phyloP scores from a whole-genome alignment of 2,329 filamentous ascomycete genomes.

The Pseudohalonectria lignicola region DNA sequence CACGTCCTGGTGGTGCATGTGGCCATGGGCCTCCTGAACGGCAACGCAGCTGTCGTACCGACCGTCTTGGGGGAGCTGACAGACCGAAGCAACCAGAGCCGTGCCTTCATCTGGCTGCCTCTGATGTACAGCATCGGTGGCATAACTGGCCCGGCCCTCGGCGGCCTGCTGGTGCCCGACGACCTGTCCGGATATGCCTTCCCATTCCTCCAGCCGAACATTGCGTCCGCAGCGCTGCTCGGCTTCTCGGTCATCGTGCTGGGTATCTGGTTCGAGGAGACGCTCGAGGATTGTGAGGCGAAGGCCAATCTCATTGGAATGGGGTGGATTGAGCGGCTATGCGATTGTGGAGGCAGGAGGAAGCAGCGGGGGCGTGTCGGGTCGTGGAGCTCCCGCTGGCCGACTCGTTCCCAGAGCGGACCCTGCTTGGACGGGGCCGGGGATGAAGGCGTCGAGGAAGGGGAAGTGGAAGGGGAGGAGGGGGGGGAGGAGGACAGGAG shows the following conservation, averaged over 20 bases:
- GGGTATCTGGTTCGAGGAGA: slow-evolving; percentile 79
- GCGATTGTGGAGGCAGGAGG: slow-evolving; percentile 19
- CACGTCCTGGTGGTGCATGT: slow-evolving; percentile 80
- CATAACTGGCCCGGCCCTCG: slow-evolving; percentile 86
- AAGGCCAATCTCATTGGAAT: slow-evolving; percentile 10
- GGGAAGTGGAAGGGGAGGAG: slow-evolving; percentile 4
- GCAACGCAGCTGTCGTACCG: slow-evolving; percentile 87
- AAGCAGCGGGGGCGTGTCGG: slow-evolving; percentile 9
- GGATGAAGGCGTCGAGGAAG: slow-evolving; percentile 10
- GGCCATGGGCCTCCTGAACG: slow-evolving; percentile 86
- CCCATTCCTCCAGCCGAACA: slow-evolving; percentile 78
- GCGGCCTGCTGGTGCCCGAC: slow-evolving; percentile 65
- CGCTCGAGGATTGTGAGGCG: slow-evolving; percentile 41
- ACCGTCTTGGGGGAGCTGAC: slow-evolving; percentile 93
- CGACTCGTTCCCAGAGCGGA: slow-evolving; percentile 3
- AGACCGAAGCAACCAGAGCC: slow-evolving; percentile 86
- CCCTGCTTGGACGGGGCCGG: slow-evolving; percentile 7
- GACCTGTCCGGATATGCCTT: slow-evolving; percentile 27
- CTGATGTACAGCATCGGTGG: slow-evolving; percentile 93
- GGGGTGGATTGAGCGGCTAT: slow-evolving; percentile 17
- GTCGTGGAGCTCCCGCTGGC: slow-evolving; percentile 15
- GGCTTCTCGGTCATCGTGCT: slow-evolving; percentile 62
- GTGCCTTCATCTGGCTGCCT: slow-evolving; percentile 86
- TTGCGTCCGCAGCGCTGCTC: slow-evolving; percentile 65
- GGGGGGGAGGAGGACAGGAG: background rate